Base-by-base conservation (phyloP, 768 basidiomycete genomes). In the Baorangia bicolor region DNA sequence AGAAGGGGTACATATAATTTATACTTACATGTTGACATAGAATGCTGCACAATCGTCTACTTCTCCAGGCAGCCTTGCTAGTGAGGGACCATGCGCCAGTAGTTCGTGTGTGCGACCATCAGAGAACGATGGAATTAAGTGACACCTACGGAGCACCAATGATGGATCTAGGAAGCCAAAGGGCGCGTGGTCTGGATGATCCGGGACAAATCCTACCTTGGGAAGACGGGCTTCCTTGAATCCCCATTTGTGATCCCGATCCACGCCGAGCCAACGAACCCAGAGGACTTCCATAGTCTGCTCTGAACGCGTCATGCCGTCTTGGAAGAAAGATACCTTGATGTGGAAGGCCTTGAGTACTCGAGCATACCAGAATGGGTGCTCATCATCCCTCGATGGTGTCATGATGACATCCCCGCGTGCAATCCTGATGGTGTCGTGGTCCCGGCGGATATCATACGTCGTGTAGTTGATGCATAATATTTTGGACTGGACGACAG, bases 111-210 rank as follows among this genome's bases (percentile, higher is more conserved):
- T 54, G 28, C 30, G 45, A 34, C 53, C n/a, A 1, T 54, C n/a
- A 6, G 16, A 16, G 4, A 48, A 54, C 3, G 53, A 16, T 0
- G 45, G 53, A 6, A 54, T 54, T 8, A 50, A 3, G 9, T 54
- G 45, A 10, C 53, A 54, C 0, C 21, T n/a, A 1, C 14, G 23
- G 2, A 54, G 23, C 11, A 54, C 25, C n/a, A 48, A 25, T 1
- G 38, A 39, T 11, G 45, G 53, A 21, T 54, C 53, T 8, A 54
- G 23, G 4, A 54, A 54, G 1, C 45, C 38, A 9, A 54, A 54
- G 8, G 38, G 48, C 10, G 30, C 8, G 4, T 49, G 48, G 27
- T 28, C 27, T 9, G 48, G 23, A 10, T 18, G 23, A 37, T 48
- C 18, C 2, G 33, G 45, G n/a, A 47, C 46, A 35, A 23, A 47